Conservation (phyloP, 257 asterid species). For the Petunia axillaris region DNA sequence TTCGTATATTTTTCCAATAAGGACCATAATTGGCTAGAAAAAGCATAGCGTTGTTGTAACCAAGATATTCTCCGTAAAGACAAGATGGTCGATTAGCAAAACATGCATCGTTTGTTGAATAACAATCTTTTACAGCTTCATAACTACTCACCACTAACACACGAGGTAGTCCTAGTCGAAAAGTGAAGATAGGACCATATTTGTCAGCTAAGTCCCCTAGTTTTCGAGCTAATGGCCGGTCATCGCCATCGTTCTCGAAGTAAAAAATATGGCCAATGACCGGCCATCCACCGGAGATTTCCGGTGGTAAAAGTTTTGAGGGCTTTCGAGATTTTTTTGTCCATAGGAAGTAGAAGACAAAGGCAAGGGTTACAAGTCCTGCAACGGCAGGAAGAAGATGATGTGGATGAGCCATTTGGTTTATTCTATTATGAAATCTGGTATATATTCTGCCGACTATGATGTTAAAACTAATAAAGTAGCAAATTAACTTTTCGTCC, state of each 20-base stretch:
- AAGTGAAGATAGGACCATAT: constrained; percentile 37
- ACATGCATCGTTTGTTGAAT: constrained; percentile 27
- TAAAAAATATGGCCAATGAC: constrained; percentile 20
- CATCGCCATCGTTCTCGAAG: constrained; percentile 3
- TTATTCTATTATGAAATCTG: too few species aligned
- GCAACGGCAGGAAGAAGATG: not conserved
- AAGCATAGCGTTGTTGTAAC: constrained; percentile 34
- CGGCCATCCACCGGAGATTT: constrained; percentile 19
- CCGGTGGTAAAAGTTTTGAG: not conserved
- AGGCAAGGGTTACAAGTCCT: not conserved
- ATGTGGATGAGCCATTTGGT: not conserved
- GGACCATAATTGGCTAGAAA: constrained; percentile 31
- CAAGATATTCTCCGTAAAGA: constrained; percentile 23
- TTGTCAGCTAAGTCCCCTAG: constrained; percentile 34
- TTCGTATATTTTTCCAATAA: constrained; percentile 35
- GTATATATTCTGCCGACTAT: too few species aligned
- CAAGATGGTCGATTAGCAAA: constrained; percentile 33
- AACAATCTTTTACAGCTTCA: constrained; percentile 34
- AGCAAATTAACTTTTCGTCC: too few species aligned
- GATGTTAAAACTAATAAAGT: too few species aligned
- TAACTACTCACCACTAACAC: constrained; percentile 33
- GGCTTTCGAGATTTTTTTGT: not conserved
- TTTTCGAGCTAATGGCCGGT: not conserved
- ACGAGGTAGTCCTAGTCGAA: constrained; percentile 33
- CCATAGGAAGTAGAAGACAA: not conserved